Evolutionary conservation across 352 stramenopile species (phyloP).

Genomic region (Phytophthora agathidicida): DNA sequence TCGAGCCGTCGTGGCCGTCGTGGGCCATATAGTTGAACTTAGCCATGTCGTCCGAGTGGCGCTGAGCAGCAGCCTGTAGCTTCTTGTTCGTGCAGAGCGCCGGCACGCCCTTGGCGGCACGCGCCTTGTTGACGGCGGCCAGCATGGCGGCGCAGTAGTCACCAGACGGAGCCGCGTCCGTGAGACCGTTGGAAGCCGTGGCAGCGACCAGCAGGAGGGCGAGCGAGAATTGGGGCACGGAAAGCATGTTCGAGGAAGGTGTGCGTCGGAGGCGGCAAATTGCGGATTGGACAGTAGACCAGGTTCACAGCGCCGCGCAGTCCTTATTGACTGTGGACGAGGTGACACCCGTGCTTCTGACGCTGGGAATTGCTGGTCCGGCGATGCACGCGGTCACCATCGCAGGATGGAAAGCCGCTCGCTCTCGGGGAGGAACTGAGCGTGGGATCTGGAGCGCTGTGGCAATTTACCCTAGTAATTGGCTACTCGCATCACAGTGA

Average conservation of each 20-base stretch:
- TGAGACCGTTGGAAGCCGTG: conserved; percentile 10
- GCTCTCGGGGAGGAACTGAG: conserved; percentile 12
- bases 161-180: conserved; percentile 11
- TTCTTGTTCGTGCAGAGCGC: conserved; percentile 47
- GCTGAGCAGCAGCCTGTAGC: conserved; percentile 17
- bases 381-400: conserved; percentile 28
- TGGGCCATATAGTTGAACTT: conserved; percentile 54
- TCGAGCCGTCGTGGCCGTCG: conserved; percentile 44
- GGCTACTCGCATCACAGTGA: neutral
- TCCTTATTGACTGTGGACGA: conserved; percentile 12
- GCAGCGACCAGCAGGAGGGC: conserved; percentile 23
- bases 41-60: conserved; percentile 47
- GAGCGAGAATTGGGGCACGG: conserved; percentile 23
- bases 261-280: conserved; percentile 6
- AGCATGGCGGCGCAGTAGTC: conserved; percentile 35
- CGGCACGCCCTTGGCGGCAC: conserved; percentile 32
- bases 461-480: no score
- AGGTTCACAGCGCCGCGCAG: conserved; percentile 7
- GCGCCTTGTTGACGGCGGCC: conserved; percentile 45
- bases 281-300: conserved; percentile 11
- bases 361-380: conserved; percentile 22
- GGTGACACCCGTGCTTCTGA: conserved; percentile 10
- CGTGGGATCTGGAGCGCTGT: conserved; percentile 9
- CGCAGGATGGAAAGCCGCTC: conserved; percentile 24
- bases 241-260: conserved; percentile 2